Evolutionary conservation across 2,329 filamentous ascomycete species (phyloP).

Genomic region (Monilinia fructicola): DNA sequence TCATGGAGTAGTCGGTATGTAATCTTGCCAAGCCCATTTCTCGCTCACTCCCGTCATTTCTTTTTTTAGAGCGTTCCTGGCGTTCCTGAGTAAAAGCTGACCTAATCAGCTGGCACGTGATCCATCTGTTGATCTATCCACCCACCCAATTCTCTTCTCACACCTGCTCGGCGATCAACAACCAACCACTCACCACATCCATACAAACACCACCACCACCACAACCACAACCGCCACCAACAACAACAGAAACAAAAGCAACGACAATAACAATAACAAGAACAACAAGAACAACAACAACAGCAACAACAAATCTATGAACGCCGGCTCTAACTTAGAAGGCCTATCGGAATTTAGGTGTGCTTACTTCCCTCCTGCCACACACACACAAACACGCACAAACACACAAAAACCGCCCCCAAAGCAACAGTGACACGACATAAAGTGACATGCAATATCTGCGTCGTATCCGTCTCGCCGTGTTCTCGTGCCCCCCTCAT

Average conservation of each 20-base stretch:
- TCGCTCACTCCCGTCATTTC: background rate
- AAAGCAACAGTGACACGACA: conserved; percentile 3
- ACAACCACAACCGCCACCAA: too few species aligned
- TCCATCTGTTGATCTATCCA: too few species aligned
- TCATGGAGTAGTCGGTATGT: too few species aligned
- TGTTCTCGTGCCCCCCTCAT: conserved; percentile 4
- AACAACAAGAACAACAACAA: too few species aligned
- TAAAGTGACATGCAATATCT: background rate
- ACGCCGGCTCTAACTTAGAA: background rate
- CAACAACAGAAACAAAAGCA: too few species aligned
- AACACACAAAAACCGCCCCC: background rate
- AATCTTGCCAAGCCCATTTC: background rate
- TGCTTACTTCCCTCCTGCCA: background rate
- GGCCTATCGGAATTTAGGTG: background rate
- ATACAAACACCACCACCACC: too few species aligned
- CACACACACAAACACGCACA: background rate
- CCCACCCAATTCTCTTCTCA: too few species aligned
- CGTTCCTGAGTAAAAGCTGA: background rate
- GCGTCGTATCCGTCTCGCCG: conserved; percentile 11
- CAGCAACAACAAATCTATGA: background rate
- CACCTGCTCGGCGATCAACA: too few species aligned
- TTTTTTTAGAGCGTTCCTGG: background rate
- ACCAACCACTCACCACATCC: too few species aligned
- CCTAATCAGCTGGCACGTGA: too few species aligned
- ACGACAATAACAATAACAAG: too few species aligned